Evolutionary conservation across 257 asterid species (phyloP).

Genomic region (Coffea eugenioides): DNA sequence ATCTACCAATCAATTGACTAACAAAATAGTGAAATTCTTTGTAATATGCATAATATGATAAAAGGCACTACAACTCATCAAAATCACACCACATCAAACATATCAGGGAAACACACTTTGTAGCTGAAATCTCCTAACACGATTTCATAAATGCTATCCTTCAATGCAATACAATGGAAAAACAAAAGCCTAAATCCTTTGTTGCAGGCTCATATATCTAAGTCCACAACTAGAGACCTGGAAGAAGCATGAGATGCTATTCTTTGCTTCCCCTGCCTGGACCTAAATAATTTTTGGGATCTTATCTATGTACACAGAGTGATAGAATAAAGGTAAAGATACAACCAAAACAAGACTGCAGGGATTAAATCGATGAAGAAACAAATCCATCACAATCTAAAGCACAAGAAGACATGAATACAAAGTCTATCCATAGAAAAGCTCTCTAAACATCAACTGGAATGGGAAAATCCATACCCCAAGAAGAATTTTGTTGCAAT

Average conservation of each 20-base stretch:
- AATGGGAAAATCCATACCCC: not conserved
- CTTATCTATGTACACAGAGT: not conserved
- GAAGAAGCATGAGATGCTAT: not conserved
- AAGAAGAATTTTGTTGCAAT: not conserved
- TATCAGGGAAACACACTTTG: not conserved
- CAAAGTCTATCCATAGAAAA: not conserved
- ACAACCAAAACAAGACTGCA: not conserved
- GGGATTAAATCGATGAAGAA: not conserved
- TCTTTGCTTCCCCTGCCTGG: not conserved
- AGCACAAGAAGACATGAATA: not conserved
- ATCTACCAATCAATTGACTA: not conserved
- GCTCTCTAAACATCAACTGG: not conserved
- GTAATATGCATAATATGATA: not conserved
- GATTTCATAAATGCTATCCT: not conserved
- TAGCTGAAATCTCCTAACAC: not conserved
- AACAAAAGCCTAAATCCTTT: not conserved
- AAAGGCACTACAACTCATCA: not conserved
- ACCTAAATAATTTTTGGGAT: not conserved
- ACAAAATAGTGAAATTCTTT: not conserved
- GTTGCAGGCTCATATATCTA: not conserved
- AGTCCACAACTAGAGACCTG: not conserved
- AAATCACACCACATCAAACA: not conserved
- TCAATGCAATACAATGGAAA: not conserved
- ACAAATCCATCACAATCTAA: not conserved
- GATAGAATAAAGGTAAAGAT: not conserved